Conservation (phyloP, 208 protist genomes). For the Leishmania mexicana region DNA sequence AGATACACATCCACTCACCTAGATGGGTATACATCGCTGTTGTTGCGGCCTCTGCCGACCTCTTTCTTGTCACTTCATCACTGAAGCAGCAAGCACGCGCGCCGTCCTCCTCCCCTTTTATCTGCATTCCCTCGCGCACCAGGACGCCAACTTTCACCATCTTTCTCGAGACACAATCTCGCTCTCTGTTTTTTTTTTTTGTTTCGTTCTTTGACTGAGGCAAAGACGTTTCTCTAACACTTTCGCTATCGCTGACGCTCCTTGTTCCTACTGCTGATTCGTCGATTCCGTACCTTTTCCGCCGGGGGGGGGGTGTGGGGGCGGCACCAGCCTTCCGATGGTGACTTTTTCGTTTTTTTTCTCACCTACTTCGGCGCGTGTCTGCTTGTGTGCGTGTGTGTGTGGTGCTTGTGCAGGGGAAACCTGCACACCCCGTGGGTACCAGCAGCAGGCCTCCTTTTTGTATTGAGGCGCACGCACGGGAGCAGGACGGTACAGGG, state of each 20-base stretch:
- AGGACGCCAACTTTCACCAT: background rate
- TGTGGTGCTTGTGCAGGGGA: background rate
- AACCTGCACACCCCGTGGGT: background rate
- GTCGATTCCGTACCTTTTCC: background rate
- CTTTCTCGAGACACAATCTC: background rate
- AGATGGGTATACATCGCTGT: background rate
- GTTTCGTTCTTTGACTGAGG: background rate
- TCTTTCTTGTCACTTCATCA: background rate
- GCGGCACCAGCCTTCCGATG: background rate
- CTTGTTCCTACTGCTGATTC: background rate
- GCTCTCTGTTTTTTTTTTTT: background rate
- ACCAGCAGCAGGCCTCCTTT: background rate
- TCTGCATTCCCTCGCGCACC: background rate
- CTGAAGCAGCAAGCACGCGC: background rate
- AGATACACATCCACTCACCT: background rate
- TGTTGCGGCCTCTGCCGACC: background rate
- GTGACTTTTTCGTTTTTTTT: background rate
- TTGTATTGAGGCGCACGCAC: background rate
- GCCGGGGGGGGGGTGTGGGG: background rate
- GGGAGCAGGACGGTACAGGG: background rate
- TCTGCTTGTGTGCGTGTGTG: background rate
- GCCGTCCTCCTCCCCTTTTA: background rate
- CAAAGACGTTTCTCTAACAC: background rate
- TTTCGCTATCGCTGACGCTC: background rate
- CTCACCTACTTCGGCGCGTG: background rate